These are phyloP conservation scores for Komagataella populi DNA, from an alignment of 805 yeast species.

Conservation along the genomic window DNA sequence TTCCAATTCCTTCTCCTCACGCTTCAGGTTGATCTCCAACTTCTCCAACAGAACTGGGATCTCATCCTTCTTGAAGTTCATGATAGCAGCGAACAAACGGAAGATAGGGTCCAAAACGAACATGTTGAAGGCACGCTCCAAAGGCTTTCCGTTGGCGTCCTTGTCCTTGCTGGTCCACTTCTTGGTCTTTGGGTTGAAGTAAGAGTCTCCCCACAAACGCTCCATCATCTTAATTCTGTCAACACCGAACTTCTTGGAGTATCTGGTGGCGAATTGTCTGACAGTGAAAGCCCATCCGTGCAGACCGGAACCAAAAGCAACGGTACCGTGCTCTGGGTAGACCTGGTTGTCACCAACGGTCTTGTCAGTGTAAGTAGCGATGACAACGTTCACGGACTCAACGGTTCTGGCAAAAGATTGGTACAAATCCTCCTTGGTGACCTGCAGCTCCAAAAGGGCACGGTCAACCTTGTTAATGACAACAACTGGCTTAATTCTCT, in stretches of 20 bases:
- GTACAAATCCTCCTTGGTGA: slow-evolving; percentile 96
- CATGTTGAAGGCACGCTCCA: slow-evolving; percentile 99
- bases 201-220: slow-evolving; percentile 99
- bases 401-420: slow-evolving; percentile 98
- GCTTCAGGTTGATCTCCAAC: slow-evolving; percentile 86
- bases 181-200: slow-evolving; percentile 99
- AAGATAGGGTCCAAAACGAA: slow-evolving; percentile 97
- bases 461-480: slow-evolving; percentile 98
- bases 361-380: slow-evolving; percentile 87
- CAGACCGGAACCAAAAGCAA: slow-evolving; percentile 99
- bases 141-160: slow-evolving; percentile 88
- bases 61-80: slow-evolving; percentile 99
- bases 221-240: slow-evolving; percentile 97
- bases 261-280: slow-evolving; percentile 96
- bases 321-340: slow-evolving; percentile 98
- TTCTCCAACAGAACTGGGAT: slow-evolving; percentile 83
- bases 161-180: slow-evolving; percentile 95
- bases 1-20: slow-evolving; percentile 95
- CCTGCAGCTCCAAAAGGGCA: slow-evolving; percentile 97
- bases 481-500: slow-evolving; percentile 98
- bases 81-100: slow-evolving; percentile 87
- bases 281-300: slow-evolving; percentile 99
- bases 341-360: slow-evolving; percentile 93
- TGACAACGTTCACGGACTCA: slow-evolving; percentile 97
- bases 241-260: slow-evolving; percentile 99